A percentile compares a stretch with the other conserved stretches of the same genome.
Evolutionary conservation across 176 grass and related monocot species (phyloP).

Genomic region (Alopecurus myosuroides): DNA sequence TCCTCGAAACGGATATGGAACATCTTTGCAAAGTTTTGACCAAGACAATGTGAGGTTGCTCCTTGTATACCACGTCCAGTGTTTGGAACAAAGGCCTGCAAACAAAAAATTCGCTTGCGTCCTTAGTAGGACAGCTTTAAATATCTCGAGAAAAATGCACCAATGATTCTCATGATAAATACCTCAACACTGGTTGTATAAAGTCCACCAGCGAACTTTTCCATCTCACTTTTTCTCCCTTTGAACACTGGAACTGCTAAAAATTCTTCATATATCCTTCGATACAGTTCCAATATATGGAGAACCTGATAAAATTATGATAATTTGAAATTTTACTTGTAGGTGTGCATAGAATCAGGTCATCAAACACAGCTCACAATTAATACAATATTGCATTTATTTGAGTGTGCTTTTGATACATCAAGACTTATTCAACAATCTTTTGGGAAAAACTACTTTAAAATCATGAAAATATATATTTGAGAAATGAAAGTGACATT

Average conservation of each 20-base stretch:
- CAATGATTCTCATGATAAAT: constrained; percentile 4
- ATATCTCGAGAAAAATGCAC: background rate
- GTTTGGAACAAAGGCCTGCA: constrained; percentile 71
- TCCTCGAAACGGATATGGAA: constrained; percentile 90
- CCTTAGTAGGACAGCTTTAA: background rate
- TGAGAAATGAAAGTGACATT: background rate
- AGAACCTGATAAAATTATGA: constrained; percentile 55
- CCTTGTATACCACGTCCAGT: constrained; percentile 90
- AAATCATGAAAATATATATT: background rate
- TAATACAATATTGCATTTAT: background rate
- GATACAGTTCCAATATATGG: constrained; percentile 87
- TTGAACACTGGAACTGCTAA: constrained; percentile 90
- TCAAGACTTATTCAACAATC: background rate
- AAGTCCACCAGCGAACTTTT: constrained; percentile 89
- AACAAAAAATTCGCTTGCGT: background rate
- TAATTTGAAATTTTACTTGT: background rate
- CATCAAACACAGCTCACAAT: background rate
- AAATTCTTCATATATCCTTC: constrained; percentile 91
- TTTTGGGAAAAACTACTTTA: background rate
- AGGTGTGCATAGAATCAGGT: background rate
- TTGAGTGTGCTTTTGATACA: background rate
- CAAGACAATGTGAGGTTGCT: constrained; percentile 87
- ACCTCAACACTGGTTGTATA: constrained; percentile 96
- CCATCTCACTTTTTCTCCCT: constrained; percentile 88
- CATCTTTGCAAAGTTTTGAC: constrained; percentile 97